A percentile compares a stretch with the other conserved stretches of the same genome.
Evolutionary conservation across 192 early-diverging fungal species (phyloP).

Genomic region (Gryganskiella cystojenkinii): DNA sequence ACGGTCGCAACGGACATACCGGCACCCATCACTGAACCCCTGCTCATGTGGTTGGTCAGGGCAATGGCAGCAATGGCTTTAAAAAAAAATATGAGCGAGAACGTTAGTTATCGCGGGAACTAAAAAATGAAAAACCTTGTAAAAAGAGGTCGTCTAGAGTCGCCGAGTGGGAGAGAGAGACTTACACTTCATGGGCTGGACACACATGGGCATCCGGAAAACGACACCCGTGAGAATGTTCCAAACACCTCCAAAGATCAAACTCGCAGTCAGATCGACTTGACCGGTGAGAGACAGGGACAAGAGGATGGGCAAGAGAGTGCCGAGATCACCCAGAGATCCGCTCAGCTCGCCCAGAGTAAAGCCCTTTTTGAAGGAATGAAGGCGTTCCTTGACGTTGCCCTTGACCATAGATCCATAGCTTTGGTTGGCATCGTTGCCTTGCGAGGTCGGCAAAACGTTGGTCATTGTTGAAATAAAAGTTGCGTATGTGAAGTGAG

Average conservation of each 20-base stretch:
- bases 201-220: constrained; percentile 86
- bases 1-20: constrained; percentile 73
- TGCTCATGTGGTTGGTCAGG: constrained; percentile 71
- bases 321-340: constrained; percentile 81
- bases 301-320: constrained; percentile 83
- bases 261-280: constrained; percentile 76
- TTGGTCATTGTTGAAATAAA: constrained; percentile 24
- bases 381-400: constrained; percentile 22
- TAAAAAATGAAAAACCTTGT: neutral
- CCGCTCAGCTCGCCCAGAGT: constrained; percentile 67
- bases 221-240: constrained; percentile 83
- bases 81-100: neutral
- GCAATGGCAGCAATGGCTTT: constrained; percentile 84
- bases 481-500: too few relatives aligned
- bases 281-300: constrained; percentile 77
- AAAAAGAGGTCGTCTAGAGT: neutral
- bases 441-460: constrained; percentile 15
- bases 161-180: neutral
- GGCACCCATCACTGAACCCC: constrained; percentile 72
- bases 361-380: constrained; percentile 28
- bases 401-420: constrained; percentile 20
- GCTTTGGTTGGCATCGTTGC: neutral
- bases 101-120: constrained; percentile 1
- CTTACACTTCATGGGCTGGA: constrained; percentile 91
- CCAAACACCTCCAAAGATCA: constrained; percentile 92